Conservation (phyloP, 192 early-diverging fungal species). For the Irineochytrium annulatum region DNA sequence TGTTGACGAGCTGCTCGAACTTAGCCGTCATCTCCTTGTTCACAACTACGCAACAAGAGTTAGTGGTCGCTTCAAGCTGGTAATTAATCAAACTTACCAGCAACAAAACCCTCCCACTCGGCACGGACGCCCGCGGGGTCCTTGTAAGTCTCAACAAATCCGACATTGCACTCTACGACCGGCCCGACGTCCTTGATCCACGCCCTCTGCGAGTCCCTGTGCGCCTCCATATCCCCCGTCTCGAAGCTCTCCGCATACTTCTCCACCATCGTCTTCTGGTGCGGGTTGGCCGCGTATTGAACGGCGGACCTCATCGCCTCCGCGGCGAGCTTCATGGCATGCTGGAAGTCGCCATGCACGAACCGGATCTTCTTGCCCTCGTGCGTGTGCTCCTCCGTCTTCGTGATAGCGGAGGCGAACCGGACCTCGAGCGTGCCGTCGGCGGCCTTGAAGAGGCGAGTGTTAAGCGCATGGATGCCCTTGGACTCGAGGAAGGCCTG, state of each 20-base stretch:
- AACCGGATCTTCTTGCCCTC: constrained; percentile 38
- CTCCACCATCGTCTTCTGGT: constrained; percentile 50
- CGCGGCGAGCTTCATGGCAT: constrained; percentile 34
- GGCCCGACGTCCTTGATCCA: constrained; percentile 60
- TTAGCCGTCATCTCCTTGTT: constrained; percentile 58
- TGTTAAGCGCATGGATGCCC: constrained; percentile 39
- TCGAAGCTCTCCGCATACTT: constrained; percentile 44
- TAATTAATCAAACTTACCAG: constrained; percentile 11
- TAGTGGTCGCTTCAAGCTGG: neutral
- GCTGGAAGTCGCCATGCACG: constrained; percentile 46
- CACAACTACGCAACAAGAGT: constrained; percentile 35
- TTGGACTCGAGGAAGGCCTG: constrained; percentile 36
- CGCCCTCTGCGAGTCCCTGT: constrained; percentile 49
- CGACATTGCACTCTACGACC: constrained; percentile 57
- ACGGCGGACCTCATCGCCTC: constrained; percentile 40
- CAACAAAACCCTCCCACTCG: constrained; percentile 66
- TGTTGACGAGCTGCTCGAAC: constrained; percentile 52
- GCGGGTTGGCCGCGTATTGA: constrained; percentile 49
- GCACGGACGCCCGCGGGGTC: constrained; percentile 60
- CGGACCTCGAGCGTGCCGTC: constrained; percentile 23
- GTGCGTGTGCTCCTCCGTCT: constrained; percentile 18
- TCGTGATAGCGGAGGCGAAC: constrained; percentile 31
- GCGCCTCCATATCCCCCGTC: constrained; percentile 55
- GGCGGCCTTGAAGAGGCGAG: constrained; percentile 40
- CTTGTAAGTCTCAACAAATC: constrained; percentile 60